phyloP scores from a whole-genome alignment of 1,139 yeast genomes.

The Yamadazyma membranifaciens region DNA sequence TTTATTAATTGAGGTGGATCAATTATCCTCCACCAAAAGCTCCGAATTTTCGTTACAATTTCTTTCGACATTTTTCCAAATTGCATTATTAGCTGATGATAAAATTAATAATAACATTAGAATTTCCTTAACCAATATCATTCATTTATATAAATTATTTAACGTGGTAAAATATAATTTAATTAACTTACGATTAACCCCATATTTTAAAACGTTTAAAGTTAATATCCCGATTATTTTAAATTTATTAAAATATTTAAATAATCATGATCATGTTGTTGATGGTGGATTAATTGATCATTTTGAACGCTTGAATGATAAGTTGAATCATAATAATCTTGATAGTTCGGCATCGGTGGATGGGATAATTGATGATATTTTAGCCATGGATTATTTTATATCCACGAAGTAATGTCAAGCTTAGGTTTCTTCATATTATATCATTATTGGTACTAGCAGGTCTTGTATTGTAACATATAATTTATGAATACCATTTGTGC shows the following conservation, averaged over 20 bases:
- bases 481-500: too few species aligned
- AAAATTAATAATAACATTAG: slow-evolving; percentile 13
- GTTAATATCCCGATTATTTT: slow-evolving; percentile 31
- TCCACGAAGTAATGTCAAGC: too few species aligned
- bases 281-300: slow-evolving; percentile 1
- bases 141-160: slow-evolving; percentile 36
- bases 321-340: not conserved
- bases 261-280: slow-evolving; percentile 3
- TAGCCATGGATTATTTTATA: not conserved
- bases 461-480: too few species aligned
- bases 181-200: slow-evolving; percentile 14
- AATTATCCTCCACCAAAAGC: slow-evolving; percentile 35
- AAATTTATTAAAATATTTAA: slow-evolving; percentile 21
- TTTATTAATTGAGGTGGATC: slow-evolving; percentile 41
- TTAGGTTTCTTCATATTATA: too few species aligned
- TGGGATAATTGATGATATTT: not conserved
- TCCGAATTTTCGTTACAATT: slow-evolving; percentile 44
- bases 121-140: slow-evolving; percentile 20
- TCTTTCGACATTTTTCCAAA: slow-evolving; percentile 39
- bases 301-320: not conserved
- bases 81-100: slow-evolving; percentile 25
- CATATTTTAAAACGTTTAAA: slow-evolving; percentile 3
- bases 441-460: not conserved
- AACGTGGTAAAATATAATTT: slow-evolving; percentile 34
- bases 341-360: too few species aligned